Evolutionary conservation across 2,329 filamentous ascomycete species (phyloP), one percentile per base, ranked within the genome.

Genomic region (Penicillium corylophilum): DNA sequence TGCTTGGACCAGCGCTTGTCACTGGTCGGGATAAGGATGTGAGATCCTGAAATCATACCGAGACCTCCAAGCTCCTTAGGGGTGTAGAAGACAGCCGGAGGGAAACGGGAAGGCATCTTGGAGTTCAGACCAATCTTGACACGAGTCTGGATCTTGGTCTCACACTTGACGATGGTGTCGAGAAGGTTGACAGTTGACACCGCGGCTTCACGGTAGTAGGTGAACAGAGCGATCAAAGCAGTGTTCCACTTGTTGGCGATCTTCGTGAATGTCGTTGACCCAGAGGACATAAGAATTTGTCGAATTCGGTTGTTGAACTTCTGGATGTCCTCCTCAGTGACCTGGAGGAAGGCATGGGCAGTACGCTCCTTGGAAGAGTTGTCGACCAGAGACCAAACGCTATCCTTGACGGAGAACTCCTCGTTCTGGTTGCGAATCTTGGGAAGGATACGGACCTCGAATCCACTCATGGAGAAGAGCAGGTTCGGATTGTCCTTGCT

Each of bases 201-300:
- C 15, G 94, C 94, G 43, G 94, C 94, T 70, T 99, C 94, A 70
- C 94, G 90, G 70, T 99, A 99, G 74, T 99, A 99, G 0, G 94
- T 97, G 76, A 99, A 99, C 23, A 99, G 82, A 0, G 94, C 92
- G 65, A 99, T 99, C 61, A 99, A 75, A 1, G 90, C 94, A 0
- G 94, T 99, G 74, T 99, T 99, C 94, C 95, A 99, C 77, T 99
- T 99, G 77, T 99, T 99, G 42, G 95, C 94, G 67, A 99, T 99
- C 82, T 99, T 99, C 41, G 94, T 99, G 76, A 99, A 99, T 0
- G 94, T 99, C 0, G 94, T 99, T 5, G 90, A 96, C n/a, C 94
- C 95, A 52, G 94, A 97, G 10, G 93, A 97, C 94, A 99, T 99
- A 50, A 99, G 81, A 69, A 99, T 99, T 68, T 99, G 94, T 53